Evolutionary conservation across 768 basidiomycete genomes (phyloP).

Genomic region (Panaeolus cyanescens): DNA sequence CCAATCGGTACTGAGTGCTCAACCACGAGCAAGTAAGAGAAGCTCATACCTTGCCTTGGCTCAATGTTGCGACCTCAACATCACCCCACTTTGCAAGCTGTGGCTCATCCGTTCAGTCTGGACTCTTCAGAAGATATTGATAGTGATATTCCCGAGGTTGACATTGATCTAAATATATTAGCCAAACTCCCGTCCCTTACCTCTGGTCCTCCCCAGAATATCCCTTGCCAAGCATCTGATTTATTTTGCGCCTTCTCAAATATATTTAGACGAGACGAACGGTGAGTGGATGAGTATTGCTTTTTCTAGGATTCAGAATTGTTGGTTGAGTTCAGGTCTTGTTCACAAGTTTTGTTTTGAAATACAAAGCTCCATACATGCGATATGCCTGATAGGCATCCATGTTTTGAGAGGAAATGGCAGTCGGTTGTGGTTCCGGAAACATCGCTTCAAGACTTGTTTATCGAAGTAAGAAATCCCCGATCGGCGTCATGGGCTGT

Average conservation of each 20-base stretch:
- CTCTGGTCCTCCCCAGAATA: not conserved
- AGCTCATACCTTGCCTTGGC: not conserved
- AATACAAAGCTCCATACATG: not conserved
- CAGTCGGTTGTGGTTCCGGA: not conserved
- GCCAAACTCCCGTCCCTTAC: not conserved
- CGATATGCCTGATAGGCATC: not conserved
- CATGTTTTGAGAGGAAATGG: not conserved
- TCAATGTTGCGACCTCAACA: no score
- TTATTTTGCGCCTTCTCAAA: no score
- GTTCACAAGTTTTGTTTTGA: not conserved
- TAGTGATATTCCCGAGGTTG: constrained; percentile 1
- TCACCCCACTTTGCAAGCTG: not conserved
- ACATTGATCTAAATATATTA: not conserved
- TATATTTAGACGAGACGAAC: no score
- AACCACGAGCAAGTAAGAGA: no score
- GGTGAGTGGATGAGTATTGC: no score
- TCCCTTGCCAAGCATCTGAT: no score
- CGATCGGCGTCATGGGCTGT: not conserved
- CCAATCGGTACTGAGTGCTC: no score
- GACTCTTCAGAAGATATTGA: not conserved
- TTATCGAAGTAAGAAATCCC: not conserved
- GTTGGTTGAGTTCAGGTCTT: no score
- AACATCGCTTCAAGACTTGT: not conserved
- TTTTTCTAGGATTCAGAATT: no score
- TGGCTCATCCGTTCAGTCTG: not conserved